Base-by-base conservation (phyloP, 495 filamentous ascomycete genomes). In the Oidiodendron maius region DNA sequence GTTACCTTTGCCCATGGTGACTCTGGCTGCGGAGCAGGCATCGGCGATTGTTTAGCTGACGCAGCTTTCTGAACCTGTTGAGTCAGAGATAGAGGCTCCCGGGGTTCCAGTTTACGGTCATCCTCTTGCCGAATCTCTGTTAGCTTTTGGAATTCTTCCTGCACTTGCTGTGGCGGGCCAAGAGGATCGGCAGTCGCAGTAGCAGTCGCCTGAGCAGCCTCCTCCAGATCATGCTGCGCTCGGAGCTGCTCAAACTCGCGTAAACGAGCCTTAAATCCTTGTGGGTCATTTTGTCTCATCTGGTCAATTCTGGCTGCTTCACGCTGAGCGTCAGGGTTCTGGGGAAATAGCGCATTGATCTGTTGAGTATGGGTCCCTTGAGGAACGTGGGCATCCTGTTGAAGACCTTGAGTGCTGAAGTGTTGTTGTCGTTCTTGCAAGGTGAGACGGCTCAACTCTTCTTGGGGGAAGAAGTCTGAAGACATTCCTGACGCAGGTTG, bases 11-110 rank as follows among this genome's bases (percentile, higher is more conserved):
- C 69, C 82, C 81, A 84, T 11, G 73, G 72, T 10, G 77, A 75
- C 32, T 85, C 77, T 41, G 66, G 58, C 50, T 77, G 72, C 44
- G 60, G 40, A 34, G 67, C 61, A 21, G 46, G 20, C 10, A 50
- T 32, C 35, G 84, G 72, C 52, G 80, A 73, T 56, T 87, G 80
- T 59, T 82, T 82, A 15, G 77, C 72, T 22, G 76, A 75, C 54
- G 77, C 75, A 18, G 88, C 86, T 64, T 89, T 86, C 62, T 89
- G 85, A 5, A 93, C 87, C 65, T 91, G 88, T 64, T 95, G 86
- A n/a, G 84, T 86, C 10, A 94, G 73, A 25, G 87, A 88, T 1
- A 89, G 73, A 24, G 55, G 42, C 36, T 51, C 50, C 4, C 50
- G 46, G 20, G 56, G 50, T 30, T 67, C 56, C 23, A 51, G 36